Conservation (phyloP, 768 basidiomycete genomes). For the Boletus sp. region DNA sequence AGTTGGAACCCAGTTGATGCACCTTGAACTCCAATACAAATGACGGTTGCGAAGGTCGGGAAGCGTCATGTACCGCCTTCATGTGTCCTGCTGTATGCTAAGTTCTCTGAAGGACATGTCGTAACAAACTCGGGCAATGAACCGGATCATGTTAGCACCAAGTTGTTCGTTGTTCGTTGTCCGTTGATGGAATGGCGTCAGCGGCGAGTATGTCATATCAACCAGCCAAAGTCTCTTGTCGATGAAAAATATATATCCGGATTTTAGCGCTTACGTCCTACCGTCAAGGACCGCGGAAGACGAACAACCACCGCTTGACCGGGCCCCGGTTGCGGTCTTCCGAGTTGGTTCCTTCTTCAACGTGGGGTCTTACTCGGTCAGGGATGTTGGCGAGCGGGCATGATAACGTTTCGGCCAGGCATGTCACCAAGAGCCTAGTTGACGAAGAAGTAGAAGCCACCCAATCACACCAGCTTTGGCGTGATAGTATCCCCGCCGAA, state of each 20-base stretch:
- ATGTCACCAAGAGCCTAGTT: too few relatives aligned
- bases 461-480: neutral
- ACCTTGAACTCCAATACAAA: conserved; percentile 23
- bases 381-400: neutral
- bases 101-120: neutral
- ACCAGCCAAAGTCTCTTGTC: neutral
- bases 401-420: neutral
- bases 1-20: conserved; percentile 82
- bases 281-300: neutral
- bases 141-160: neutral
- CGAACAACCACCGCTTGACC: neutral
- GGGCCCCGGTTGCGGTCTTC: neutral
- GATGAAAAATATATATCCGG: neutral
- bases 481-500: conserved; percentile 7
- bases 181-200: neutral
- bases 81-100: neutral
- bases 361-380: neutral
- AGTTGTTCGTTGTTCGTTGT: neutral
- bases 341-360: neutral
- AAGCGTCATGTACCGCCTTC: neutral
- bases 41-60: neutral
- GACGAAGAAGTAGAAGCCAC: neutral
- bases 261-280: neutral
- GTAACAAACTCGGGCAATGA: neutral
- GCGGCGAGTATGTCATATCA: neutral